phyloP scores from a whole-genome alignment of 805 yeast genomes.

The Lachancea nothofagi region DNA sequence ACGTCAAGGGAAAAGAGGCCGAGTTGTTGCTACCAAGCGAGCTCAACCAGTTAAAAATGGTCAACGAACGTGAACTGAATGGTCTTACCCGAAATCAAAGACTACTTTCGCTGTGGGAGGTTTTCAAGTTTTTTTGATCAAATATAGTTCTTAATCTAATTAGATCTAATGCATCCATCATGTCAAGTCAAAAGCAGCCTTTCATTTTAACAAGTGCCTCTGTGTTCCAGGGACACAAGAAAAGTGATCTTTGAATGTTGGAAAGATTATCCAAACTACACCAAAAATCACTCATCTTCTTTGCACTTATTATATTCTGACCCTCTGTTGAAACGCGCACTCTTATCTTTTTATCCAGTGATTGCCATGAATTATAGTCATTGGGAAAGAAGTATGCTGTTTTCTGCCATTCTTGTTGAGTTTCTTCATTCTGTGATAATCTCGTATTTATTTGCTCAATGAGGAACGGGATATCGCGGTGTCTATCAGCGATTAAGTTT shows the following conservation, averaged over 20 bases:
- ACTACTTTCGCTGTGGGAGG: slow-evolving; percentile 51
- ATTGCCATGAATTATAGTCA: slow-evolving; percentile 62
- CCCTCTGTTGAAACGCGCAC: slow-evolving; percentile 50
- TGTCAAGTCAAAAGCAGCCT: slow-evolving; percentile 24
- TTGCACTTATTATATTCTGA: slow-evolving; percentile 45
- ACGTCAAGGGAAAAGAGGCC: slow-evolving; percentile 76
- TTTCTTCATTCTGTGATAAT: slow-evolving; percentile 26
- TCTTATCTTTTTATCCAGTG: slow-evolving; percentile 52
- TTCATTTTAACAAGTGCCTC: slow-evolving; percentile 29
- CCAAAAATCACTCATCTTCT: slow-evolving; percentile 46
- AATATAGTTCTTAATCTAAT: neutral
- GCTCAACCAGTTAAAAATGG: slow-evolving; percentile 58
- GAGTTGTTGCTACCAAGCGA: slow-evolving; percentile 72
- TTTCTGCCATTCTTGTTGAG: slow-evolving; percentile 51
- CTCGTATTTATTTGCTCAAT: slow-evolving; percentile 46
- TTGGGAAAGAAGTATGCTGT: slow-evolving; percentile 71
- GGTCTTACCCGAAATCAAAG: slow-evolving; percentile 52
- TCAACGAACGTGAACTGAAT: slow-evolving; percentile 52
- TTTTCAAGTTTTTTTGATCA: slow-evolving; percentile 38
- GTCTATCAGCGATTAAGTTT: slow-evolving; percentile 45
- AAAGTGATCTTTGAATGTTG: slow-evolving; percentile 61
- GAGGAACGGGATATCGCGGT: slow-evolving; percentile 53
- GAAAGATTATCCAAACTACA: slow-evolving; percentile 43
- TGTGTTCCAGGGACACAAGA: slow-evolving; percentile 51
- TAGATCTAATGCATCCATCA: neutral